A percentile compares a stretch with the other conserved stretches of the same genome.
Conservation (phyloP, 306 rosid species). For the Prunus salicina region DNA sequence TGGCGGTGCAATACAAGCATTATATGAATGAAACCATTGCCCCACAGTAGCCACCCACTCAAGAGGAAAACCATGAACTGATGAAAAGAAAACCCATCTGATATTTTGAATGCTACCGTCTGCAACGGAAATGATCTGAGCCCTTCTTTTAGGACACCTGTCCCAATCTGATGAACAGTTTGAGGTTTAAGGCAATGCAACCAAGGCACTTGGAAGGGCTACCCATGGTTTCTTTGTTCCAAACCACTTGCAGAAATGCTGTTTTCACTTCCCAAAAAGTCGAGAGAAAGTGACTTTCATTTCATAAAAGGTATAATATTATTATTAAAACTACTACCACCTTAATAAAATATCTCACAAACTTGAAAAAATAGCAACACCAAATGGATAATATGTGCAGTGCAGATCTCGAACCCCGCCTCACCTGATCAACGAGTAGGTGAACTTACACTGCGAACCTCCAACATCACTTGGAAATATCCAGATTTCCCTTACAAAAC, state of each 20-base stretch:
- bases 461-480: neutral
- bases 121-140: conserved; percentile 2
- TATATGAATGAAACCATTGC: neutral
- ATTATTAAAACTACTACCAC: neutral
- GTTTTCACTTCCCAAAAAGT: conserved; percentile 1
- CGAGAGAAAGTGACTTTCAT: neutral
- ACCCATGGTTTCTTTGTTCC: conserved; percentile 58
- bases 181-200: neutral
- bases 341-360: neutral
- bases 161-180: neutral
- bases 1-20: neutral
- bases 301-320: neutral
- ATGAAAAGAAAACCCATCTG: neutral
- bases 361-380: neutral
- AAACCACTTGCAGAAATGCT: conserved; percentile 43
- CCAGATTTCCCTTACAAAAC: neutral
- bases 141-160: conserved; percentile 18
- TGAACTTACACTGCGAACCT: conserved; percentile 17
- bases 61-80: conserved; percentile 16
- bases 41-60: conserved; percentile 5
- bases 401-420: neutral
- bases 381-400: conserved; percentile 2
- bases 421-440: neutral
- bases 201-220: neutral
- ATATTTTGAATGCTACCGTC: conserved; percentile 2